A percentile compares a stretch with the other conserved stretches of the same genome.
Evolutionary conservation across 345 rosid species (phyloP).

Genomic region (Salix udensis): DNA sequence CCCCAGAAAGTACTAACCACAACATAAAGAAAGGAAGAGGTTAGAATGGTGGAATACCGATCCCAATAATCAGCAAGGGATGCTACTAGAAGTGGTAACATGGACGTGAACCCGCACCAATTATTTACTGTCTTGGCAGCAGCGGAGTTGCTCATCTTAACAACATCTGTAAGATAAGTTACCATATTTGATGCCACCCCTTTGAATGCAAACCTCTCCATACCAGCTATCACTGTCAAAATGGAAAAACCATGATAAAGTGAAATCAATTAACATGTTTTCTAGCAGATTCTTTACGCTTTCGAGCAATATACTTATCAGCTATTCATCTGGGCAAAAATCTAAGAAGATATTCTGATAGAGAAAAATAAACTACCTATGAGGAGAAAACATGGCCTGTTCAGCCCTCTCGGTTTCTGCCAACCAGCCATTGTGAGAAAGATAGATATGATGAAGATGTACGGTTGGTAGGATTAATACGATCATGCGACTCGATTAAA

Average conservation of each 20-base stretch:
- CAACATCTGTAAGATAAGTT: constrained; percentile 78
- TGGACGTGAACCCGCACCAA: constrained; percentile 87
- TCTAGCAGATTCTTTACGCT: background rate
- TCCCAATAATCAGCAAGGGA: constrained; percentile 86
- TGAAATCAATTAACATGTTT: background rate
- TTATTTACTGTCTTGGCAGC: constrained; percentile 87
- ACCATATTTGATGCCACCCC: constrained; percentile 93
- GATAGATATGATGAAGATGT: background rate
- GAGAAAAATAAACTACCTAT: constrained; percentile 43
- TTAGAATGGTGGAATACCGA: constrained; percentile 61
- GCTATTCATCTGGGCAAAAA: background rate
- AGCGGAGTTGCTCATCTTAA: constrained; percentile 74
- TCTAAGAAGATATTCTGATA: background rate
- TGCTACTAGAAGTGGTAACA: constrained; percentile 76
- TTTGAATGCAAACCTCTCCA: constrained; percentile 94
- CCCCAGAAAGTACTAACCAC: constrained; percentile 37
- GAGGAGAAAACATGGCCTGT: constrained; percentile 67
- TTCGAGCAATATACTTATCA: background rate
- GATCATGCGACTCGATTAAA: background rate
- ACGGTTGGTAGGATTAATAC: background rate
- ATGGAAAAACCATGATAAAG: background rate
- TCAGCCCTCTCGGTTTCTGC: constrained; percentile 37
- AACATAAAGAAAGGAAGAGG: constrained; percentile 72
- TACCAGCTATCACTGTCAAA: constrained; percentile 59
- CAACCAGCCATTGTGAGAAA: constrained; percentile 34